A percentile compares a stretch with the other conserved stretches of the same genome.
These are phyloP conservation scores for Cenchrus americanus DNA, from an alignment of 176 grass and related monocot species.

Conservation along the genomic window DNA sequence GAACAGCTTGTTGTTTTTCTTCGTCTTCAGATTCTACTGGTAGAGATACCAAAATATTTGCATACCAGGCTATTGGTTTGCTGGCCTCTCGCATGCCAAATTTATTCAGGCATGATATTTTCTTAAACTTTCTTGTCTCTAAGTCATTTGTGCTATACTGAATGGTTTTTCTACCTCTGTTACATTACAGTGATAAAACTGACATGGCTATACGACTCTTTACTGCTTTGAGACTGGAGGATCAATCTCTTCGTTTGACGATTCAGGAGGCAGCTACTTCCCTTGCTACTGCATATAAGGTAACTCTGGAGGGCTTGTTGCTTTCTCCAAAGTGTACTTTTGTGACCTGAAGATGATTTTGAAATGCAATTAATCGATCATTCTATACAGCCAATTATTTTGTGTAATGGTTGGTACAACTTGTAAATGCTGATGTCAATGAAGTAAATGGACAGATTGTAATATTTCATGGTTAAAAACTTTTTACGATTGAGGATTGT, in stretches of 20 bases:
- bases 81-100: constrained; percentile 93
- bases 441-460: constrained; percentile 13
- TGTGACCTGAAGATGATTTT: neutral
- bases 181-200: constrained; percentile 76
- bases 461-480: neutral
- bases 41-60: constrained; percentile 86
- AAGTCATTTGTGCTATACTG: constrained; percentile 28
- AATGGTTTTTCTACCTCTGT: constrained; percentile 27
- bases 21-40: constrained; percentile 54
- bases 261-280: constrained; percentile 89
- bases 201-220: constrained; percentile 92
- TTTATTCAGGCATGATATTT: constrained; percentile 76
- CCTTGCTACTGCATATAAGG: constrained; percentile 89
- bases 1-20: constrained; percentile 32
- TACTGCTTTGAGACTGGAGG: constrained; percentile 83
- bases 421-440: constrained; percentile 15
- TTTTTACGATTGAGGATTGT: neutral
- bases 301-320: constrained; percentile 38
- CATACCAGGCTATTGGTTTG: constrained; percentile 93
- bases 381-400: neutral
- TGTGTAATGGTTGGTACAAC: neutral
- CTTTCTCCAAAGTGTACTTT: constrained; percentile 11
- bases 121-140: constrained; percentile 21
- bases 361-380: constrained; percentile 4
- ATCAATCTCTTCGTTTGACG: constrained; percentile 71